Evolutionary conservation across 129 eudicot genomes (phyloP), one percentile per base, ranked within the genome.

Genomic region (Arctium lappa): DNA sequence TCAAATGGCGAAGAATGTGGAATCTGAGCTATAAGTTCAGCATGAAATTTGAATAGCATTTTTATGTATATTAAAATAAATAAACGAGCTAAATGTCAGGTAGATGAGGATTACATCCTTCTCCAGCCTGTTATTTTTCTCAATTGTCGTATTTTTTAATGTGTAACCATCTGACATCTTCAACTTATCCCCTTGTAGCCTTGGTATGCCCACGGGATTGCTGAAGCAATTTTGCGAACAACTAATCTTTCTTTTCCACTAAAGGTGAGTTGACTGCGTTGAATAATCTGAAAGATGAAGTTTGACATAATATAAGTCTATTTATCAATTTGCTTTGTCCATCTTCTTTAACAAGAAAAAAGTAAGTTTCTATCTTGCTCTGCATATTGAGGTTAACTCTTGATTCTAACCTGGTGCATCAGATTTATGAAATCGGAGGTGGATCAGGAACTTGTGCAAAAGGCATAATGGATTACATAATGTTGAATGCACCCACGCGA

Each of bases 391-490:
- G 80, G 75, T 75, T 73, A 68, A 68, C 60, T 62, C 27, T 56
- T 73, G 81, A 79, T 81, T 84, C 75, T 75, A 40, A 77, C 46
- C 74, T 78, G 63, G 48, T 82, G 46, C 70, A 50, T 85, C 92
- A 95, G 99, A 95, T 95, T 60, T 95, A 93, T 86, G 99, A 95
- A 87, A 93, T 95, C 56, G 99, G 99, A 81, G 99, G 99, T 80
- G 99, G 99, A 86, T 95, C 99, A 86, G 99, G 99, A 88, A 93
- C 99, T 56, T 95, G 99, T 89, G 99, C 99, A 76, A 95, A 90
- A 91, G 97, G 99, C 84, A 94, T 95, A 66, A 89, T 95, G 99
- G 99, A 95, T 84, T 95, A 95, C 87, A 87, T 95, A 73, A 93
- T 89, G 94, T 80, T 93, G 89, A 95, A 95, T 88, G 99, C 99